A percentile compares a stretch with the other conserved stretches of the same genome.
phyloP scores from a whole-genome alignment of 2,329 filamentous ascomycete genomes.

The Ascochyta rabiei region DNA sequence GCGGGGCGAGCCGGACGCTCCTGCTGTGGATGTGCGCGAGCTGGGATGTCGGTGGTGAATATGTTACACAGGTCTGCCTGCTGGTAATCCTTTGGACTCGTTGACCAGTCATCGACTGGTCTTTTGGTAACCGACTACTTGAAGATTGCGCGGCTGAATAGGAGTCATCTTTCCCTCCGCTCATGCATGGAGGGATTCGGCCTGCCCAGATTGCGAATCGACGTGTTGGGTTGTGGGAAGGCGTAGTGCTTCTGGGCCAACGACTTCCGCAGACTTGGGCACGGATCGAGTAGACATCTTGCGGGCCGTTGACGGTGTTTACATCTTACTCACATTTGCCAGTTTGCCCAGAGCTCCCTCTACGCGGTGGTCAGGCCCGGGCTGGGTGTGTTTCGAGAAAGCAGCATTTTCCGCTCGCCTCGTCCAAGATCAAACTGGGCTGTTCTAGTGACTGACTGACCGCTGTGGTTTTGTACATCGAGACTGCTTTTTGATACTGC shows the following conservation, averaged over 20 bases:
- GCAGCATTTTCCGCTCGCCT: too few species aligned
- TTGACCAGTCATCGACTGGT: too few species aligned
- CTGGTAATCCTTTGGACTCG: background rate
- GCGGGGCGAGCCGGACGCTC: constrained; percentile 25
- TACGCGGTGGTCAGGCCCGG: background rate
- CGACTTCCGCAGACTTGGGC: background rate
- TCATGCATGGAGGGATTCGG: background rate
- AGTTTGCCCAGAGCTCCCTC: background rate
- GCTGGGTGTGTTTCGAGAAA: too few species aligned
- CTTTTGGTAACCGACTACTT: background rate
- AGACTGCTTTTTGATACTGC: too few species aligned
- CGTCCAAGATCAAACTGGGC: too few species aligned
- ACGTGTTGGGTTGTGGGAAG: background rate
- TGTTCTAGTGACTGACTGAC: too few species aligned
- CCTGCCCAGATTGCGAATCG: background rate
- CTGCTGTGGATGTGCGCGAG: background rate
- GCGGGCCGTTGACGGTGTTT: background rate
- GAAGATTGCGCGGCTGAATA: background rate
- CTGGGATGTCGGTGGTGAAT: background rate
- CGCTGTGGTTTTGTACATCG: too few species aligned
- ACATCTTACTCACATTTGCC: background rate
- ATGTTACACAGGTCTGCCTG: background rate
- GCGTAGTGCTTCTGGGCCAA: background rate
- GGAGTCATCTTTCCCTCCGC: background rate
- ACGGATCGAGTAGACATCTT: background rate